Conservation (phyloP, 768 basidiomycete genomes). For the Boletus speciosus region DNA sequence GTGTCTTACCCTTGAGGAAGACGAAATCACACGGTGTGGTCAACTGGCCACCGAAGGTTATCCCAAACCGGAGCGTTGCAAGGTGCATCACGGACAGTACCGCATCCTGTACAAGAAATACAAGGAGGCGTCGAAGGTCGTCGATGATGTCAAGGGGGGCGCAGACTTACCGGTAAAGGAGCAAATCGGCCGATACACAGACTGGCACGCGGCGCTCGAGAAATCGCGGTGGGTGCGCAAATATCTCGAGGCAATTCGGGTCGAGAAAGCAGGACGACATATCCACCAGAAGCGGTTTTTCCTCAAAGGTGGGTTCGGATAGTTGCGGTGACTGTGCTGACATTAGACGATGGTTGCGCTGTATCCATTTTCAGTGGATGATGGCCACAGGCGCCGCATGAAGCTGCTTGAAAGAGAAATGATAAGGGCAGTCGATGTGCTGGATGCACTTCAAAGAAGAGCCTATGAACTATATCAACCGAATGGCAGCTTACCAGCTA, state of each 20-base stretch:
- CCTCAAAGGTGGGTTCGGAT: slow-evolving; percentile 24
- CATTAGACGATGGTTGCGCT: background rate
- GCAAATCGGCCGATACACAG: slow-evolving; percentile 10
- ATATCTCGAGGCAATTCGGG: slow-evolving; percentile 33
- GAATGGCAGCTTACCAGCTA: background rate
- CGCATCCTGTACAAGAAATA: slow-evolving; percentile 22
- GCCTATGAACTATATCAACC: slow-evolving; percentile 16
- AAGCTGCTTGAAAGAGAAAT: slow-evolving; percentile 29
- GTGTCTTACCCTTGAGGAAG: slow-evolving; percentile 24
- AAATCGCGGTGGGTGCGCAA: slow-evolving; percentile 21
- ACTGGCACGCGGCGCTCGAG: slow-evolving; percentile 13
- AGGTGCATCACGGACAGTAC: slow-evolving; percentile 27
- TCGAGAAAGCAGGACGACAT: slow-evolving; percentile 29
- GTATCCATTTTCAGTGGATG: slow-evolving; percentile 21
- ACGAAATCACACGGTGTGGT: slow-evolving; percentile 25
- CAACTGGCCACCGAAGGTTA: slow-evolving; percentile 20
- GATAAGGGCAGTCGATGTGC: slow-evolving; percentile 20
- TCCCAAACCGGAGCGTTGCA: slow-evolving; percentile 18
- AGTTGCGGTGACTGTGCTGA: background rate
- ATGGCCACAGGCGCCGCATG: slow-evolving; percentile 29
- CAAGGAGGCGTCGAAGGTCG: slow-evolving; percentile 26
- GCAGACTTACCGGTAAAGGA: slow-evolving; percentile 16
- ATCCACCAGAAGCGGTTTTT: slow-evolving; percentile 34
- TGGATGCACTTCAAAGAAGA: slow-evolving; percentile 17
- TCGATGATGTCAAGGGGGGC: slow-evolving; percentile 17